Evolutionary conservation across 352 stramenopile species (phyloP).

Genomic region (Globisporangium nagaii): DNA sequence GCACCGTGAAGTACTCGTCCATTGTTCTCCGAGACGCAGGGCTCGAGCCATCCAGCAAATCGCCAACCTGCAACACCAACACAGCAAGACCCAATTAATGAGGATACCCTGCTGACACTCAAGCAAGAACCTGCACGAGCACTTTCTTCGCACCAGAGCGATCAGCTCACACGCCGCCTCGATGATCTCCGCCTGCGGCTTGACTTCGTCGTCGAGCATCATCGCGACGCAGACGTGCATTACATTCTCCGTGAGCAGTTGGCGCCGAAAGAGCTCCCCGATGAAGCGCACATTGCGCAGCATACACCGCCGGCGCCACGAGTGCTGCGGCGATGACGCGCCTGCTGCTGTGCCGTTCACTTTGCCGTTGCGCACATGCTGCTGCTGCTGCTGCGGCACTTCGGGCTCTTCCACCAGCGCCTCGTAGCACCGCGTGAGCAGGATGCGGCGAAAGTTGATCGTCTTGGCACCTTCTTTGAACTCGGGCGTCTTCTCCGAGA

Average conservation of each 20-base stretch:
- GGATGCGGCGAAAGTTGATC: conserved; percentile 75
- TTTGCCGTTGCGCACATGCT: conserved; percentile 4
- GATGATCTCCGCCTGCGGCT: conserved; percentile 59
- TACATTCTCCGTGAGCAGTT: conserved; percentile 78
- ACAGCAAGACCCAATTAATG: too few species aligned
- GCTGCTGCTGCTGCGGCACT: conserved; percentile 7
- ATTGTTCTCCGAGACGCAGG: conserved; percentile 75
- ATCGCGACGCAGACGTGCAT: conserved; percentile 83
- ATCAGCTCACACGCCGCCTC: conserved; percentile 61
- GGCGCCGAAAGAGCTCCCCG: conserved; percentile 71
- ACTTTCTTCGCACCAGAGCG: conserved; percentile 27
- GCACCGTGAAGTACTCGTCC: conserved; percentile 78
- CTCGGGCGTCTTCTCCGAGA: conserved; percentile 64
- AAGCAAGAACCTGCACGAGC: neutral
- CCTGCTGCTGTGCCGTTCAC: conserved; percentile 15
- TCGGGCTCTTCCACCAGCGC: conserved; percentile 71
- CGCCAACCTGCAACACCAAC: conserved; percentile 42
- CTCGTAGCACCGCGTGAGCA: conserved; percentile 79
- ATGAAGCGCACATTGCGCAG: conserved; percentile 67
- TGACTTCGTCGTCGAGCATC: conserved; percentile 75
- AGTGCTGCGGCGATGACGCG: conserved; percentile 29
- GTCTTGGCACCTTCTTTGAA: conserved; percentile 84
- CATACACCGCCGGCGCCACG: conserved; percentile 74
- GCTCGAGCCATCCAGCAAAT: conserved; percentile 76
- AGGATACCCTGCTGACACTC: too few species aligned